Evolutionary conservation across 768 basidiomycete species (phyloP), one percentile per base, ranked within the genome.

Genomic region (Sutorius australiensis): DNA sequence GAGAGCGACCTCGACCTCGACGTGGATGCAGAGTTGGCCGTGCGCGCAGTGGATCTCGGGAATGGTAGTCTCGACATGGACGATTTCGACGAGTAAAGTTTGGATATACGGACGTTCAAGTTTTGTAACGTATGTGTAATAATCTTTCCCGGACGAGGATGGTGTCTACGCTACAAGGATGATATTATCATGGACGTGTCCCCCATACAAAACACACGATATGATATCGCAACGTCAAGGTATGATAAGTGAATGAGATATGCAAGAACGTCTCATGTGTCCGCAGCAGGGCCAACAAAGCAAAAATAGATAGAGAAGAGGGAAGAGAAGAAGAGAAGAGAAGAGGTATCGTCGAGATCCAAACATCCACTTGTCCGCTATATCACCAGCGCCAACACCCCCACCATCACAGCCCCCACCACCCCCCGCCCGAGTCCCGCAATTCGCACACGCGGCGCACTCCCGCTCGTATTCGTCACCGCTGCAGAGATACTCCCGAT

Each of bases 401-500:
- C 36, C 32, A 47, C 45, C 10, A 56, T 24, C 40, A 48, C 0
- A 7, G 37, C 52, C 1, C 32, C 10, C 0, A 58, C 10, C n/a
- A 41, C 7, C n/a, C 45, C 37, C 3, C 28, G 24, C 45, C 12
- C 60, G 24, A 19, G 43, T 13, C 47, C 50, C 3, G 47, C 46
- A 16, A 31, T 12, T 27, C 19, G 50, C 5, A 33, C 21, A 10
- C 33, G 38, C 6, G 50, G 46, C 16, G 31, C 13, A 3, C 60
- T 60, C 28, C 46, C 52, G 39, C 17, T 60, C 1, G 33, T 24
- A 28, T 39, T 58, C 6, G 78, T 77, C 11, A 84, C 75, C 6
- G 76, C 68, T 2, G 82, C 75, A 11, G 75, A 67, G 12, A 70
- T 75, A 0, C 77, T 68, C 2, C 82, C 86, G 46, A 86, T 77